Evolutionary conservation across 306 rosid genomes (phyloP).

Genomic region (Begonia loranthoides): DNA sequence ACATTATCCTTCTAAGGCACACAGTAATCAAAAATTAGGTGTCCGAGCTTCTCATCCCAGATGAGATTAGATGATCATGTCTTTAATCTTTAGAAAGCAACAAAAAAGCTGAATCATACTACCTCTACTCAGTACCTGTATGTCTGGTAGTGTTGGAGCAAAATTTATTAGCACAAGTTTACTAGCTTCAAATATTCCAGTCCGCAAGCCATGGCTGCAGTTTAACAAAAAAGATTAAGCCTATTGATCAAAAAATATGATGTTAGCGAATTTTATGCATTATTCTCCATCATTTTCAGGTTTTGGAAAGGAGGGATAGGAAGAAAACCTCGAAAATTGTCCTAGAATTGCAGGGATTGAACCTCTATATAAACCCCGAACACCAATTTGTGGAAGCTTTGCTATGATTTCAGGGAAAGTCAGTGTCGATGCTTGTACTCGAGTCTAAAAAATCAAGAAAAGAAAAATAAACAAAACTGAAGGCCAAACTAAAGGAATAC

Average conservation of each 20-base stretch:
- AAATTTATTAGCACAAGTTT: conserved; percentile 66
- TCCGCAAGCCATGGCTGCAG: conserved; percentile 94
- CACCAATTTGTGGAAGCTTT: conserved; percentile 89
- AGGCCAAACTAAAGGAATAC: not conserved
- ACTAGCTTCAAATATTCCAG: conserved; percentile 97
- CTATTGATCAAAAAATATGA: no score
- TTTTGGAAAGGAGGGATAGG: conserved; percentile 8
- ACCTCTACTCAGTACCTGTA: conserved; percentile 47
- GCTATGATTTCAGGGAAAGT: conserved; percentile 93
- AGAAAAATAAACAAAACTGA: conserved; percentile 13
- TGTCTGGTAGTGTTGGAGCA: conserved; percentile 84
- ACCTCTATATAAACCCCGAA: conserved; percentile 77
- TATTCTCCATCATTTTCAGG: not conserved
- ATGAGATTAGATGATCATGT: no score
- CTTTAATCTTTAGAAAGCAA: no score
- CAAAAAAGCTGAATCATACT: no score
- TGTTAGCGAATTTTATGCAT: no score
- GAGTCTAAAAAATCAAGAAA: conserved; percentile 52
- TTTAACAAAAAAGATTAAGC: conserved; percentile 20
- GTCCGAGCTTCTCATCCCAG: no score
- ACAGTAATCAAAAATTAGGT: no score
- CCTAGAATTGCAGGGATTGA: conserved; percentile 98
- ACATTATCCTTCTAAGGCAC: no score
- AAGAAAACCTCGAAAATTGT: conserved; percentile 83
- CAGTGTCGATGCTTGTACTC: conserved; percentile 82